These are phyloP conservation scores for Erysimum cheiri DNA, from an alignment of 441 rosid species.

Conservation along the genomic window DNA sequence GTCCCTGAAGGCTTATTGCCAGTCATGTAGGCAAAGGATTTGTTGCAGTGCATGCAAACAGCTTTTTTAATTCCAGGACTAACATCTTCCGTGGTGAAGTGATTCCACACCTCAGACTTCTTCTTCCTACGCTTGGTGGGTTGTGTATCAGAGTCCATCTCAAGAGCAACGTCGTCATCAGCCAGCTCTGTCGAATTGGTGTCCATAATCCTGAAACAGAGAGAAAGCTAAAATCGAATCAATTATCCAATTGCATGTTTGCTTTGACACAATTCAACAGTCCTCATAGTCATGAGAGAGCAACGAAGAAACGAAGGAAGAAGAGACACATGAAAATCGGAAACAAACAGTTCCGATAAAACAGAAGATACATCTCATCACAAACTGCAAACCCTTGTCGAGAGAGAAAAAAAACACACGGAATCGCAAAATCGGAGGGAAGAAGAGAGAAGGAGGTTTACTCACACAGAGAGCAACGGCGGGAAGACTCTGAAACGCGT, in stretches of 20 bases:
- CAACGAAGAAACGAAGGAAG: not conserved
- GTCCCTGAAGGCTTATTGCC: conserved; percentile 64
- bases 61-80: conserved; percentile 55
- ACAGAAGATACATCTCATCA: not conserved
- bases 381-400: not conserved
- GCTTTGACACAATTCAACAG: not conserved
- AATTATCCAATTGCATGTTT: not conserved
- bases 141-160: conserved; percentile 19
- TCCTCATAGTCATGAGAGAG: not conserved
- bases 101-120: conserved; percentile 74
- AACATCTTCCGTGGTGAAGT: conserved; percentile 51
- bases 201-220: conserved; percentile 31
- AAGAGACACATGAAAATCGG: not conserved
- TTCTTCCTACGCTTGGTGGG: conserved; percentile 53
- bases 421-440: conserved; percentile 1
- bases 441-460: conserved; percentile 10
- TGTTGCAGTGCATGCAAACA: conserved; percentile 61
- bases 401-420: not conserved
- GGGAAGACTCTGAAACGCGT: conserved; percentile 34
- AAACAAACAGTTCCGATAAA: conserved; percentile 14
- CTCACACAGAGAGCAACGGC: conserved; percentile 27
- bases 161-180: not conserved
- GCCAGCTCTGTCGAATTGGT: not conserved
- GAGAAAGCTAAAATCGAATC: not conserved
- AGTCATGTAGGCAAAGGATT: conserved; percentile 55